Conservation (phyloP, 169 alveolate genomes). For the Babesia sp. region DNA sequence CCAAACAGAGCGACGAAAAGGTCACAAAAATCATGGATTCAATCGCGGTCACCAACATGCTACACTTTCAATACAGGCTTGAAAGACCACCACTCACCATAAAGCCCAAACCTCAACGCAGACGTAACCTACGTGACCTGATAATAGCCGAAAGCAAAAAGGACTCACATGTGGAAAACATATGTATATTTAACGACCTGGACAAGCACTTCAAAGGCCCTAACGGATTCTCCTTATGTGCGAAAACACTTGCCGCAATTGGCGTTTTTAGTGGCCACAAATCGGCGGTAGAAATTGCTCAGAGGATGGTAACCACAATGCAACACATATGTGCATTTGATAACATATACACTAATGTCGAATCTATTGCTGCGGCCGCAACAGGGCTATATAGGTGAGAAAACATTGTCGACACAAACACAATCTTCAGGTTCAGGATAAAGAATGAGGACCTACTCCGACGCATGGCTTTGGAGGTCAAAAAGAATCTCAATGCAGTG, state of each 20-base stretch:
- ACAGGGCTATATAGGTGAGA: slow-evolving; percentile 18
- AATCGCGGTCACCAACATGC: slow-evolving; percentile 16
- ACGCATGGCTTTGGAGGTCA: slow-evolving; percentile 1
- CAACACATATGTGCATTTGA: not conserved
- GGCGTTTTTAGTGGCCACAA: slow-evolving; percentile 23
- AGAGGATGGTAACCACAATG: not conserved
- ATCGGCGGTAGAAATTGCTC: slow-evolving; percentile 21
- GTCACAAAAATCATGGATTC: slow-evolving; percentile 1
- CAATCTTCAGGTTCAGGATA: slow-evolving; percentile 20
- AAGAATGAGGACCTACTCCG: slow-evolving; percentile 3
- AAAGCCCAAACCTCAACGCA: slow-evolving; percentile 20
- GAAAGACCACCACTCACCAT: slow-evolving; percentile 22
- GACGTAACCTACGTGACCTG: slow-evolving; percentile 23
- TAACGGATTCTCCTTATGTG: not conserved
- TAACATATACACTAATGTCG: not conserved
- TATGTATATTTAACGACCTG: slow-evolving; percentile 12
- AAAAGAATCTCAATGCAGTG: not conserved
- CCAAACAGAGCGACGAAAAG: not conserved
- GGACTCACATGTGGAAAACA: not conserved
- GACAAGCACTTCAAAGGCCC: slow-evolving; percentile 6
- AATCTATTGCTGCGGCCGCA: slow-evolving; percentile 7
- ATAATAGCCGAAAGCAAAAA: not conserved
- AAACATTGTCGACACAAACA: not conserved
- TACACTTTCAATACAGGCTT: slow-evolving; percentile 2
- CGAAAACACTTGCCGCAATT: slow-evolving; percentile 17